These are phyloP conservation scores for Ophiostoma angusticollis DNA, from an alignment of 2,329 filamentous ascomycete genomes.

Conservation along the genomic window DNA sequence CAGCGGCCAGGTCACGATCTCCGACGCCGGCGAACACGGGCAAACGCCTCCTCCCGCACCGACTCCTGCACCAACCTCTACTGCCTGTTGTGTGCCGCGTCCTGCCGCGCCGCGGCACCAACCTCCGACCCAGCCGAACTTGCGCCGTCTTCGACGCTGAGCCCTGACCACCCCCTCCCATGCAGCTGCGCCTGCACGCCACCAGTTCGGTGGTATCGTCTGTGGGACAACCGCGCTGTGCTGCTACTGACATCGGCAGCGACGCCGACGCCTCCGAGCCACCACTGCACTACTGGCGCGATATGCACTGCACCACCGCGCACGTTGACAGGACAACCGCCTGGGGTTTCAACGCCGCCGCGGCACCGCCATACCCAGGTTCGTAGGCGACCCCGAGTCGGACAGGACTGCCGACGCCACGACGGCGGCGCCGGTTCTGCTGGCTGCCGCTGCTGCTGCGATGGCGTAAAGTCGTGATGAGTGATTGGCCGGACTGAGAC, in stretches of 20 bases:
- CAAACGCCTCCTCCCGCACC: too few species aligned
- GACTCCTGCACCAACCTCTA: too few species aligned
- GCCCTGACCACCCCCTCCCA: conserved; percentile 35
- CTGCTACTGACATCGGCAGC: too few species aligned
- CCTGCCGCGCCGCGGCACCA: too few species aligned
- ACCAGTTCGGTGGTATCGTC: conserved; percentile 35
- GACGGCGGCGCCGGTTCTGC: background rate
- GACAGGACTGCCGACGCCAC: background rate
- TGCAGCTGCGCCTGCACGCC: conserved; percentile 33
- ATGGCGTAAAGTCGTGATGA: background rate
- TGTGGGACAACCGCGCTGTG: conserved; percentile 47
- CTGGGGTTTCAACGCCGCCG: conserved; percentile 24
- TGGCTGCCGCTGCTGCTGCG: background rate
- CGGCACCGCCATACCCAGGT: conserved; percentile 16
- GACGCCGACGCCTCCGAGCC: too few species aligned
- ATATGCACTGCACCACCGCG: conserved; percentile 44
- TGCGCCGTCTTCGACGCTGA: too few species aligned
- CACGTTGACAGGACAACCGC: conserved; percentile 29
- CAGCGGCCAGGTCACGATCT: conserved; percentile 20
- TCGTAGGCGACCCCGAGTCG: conserved; percentile 7
- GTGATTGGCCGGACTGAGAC: background rate
- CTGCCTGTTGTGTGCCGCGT: too few species aligned
- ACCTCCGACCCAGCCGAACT: too few species aligned
- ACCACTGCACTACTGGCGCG: conserved; percentile 41
- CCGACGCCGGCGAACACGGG: conserved; percentile 22